phyloP scores from a whole-genome alignment of 23 red algal genomes.

The Gracilaria domingensis region DNA sequence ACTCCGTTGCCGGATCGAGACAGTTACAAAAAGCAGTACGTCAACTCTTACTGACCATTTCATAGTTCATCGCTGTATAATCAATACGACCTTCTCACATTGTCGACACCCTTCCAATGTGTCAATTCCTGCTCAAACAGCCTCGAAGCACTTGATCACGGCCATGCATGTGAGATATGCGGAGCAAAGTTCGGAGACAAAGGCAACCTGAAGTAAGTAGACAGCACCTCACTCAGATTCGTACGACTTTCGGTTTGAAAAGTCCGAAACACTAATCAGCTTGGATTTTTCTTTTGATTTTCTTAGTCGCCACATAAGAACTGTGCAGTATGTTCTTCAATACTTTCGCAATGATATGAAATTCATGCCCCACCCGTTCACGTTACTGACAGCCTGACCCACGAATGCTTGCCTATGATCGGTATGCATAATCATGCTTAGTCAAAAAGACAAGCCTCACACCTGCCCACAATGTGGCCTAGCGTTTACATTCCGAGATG shows the following conservation, averaged over 20 bases:
- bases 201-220: constrained; percentile 32
- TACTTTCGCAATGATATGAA: neutral
- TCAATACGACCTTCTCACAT: neutral
- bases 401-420: neutral
- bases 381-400: neutral
- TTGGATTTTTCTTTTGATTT: neutral
- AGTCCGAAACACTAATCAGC: too few relatives aligned
- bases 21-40: constrained; percentile 36
- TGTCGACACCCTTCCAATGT: neutral
- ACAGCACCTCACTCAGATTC: neutral
- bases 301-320: neutral
- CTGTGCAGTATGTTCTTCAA: constrained; percentile 25
- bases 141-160: neutral
- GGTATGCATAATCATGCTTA: neutral
- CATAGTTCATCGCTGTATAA: neutral
- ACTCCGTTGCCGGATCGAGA: constrained; percentile 21
- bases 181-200: constrained; percentile 5
- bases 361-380: neutral
- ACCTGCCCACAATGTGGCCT: neutral
- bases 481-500: constrained; percentile 1
- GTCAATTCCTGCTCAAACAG: neutral
- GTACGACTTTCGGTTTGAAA: too few relatives aligned
- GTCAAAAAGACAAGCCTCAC: constrained; percentile 15
- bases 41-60: neutral
- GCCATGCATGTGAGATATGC: neutral